Evolutionary conservation across 176 grass and related monocot species (phyloP).

Genomic region (Oropetium thomaeum): DNA sequence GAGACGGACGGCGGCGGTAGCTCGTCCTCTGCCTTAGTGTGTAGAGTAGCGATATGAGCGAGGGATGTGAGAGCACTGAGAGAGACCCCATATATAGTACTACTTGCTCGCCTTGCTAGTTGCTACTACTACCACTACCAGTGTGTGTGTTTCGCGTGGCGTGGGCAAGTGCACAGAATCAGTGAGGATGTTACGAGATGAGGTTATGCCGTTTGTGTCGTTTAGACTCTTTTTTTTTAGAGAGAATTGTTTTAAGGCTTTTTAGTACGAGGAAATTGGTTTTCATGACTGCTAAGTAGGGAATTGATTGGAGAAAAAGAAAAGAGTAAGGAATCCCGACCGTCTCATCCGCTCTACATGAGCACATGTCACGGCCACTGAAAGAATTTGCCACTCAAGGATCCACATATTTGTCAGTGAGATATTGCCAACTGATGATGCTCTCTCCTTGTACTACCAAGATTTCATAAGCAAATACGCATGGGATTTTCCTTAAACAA

Average conservation of each 20-base stretch:
- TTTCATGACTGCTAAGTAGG: conserved; percentile 18
- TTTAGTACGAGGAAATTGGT: background rate
- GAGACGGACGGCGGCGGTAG: background rate
- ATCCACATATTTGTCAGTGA: background rate
- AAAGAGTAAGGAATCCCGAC: background rate
- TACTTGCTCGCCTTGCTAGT: background rate
- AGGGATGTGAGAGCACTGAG: conserved; percentile 41
- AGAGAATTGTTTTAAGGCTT: background rate
- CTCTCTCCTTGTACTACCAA: background rate
- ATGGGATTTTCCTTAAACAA: background rate
- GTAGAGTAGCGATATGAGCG: conserved; percentile 24
- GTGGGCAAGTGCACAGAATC: background rate
- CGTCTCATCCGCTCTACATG: background rate
- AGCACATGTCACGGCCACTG: background rate
- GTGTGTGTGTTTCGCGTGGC: background rate
- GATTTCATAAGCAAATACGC: background rate
- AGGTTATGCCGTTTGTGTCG: background rate
- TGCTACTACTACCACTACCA: too few species aligned
- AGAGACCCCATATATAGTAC: conserved; percentile 37
- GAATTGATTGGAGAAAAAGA: conserved; percentile 38
- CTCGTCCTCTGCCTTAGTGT: background rate
- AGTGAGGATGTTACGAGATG: background rate
- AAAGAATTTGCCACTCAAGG: background rate
- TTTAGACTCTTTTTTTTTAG: too few species aligned
- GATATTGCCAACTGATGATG: background rate